These are phyloP conservation scores for Epichloe amarillans DNA, from an alignment of 2,329 filamentous ascomycete genomes.

Conservation along the genomic window DNA sequence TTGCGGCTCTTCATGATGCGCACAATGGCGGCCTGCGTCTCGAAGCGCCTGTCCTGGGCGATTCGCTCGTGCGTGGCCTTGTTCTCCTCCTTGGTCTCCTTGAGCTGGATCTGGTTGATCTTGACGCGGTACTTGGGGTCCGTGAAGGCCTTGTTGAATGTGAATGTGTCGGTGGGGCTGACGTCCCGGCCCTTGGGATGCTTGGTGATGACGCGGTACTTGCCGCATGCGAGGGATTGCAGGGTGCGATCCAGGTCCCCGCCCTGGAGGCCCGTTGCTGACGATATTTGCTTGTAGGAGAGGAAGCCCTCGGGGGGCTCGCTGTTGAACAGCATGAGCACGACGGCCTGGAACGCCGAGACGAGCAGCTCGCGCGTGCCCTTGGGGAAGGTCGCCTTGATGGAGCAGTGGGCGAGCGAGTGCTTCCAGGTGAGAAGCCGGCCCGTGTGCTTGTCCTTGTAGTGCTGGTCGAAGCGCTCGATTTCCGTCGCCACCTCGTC, in stretches of 20 bases:
- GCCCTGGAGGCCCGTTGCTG: slow-evolving; percentile 61
- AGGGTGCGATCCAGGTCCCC: slow-evolving; percentile 77
- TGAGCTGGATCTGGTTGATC: slow-evolving; percentile 97
- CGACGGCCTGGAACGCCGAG: slow-evolving; percentile 81
- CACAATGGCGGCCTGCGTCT: slow-evolving; percentile 94
- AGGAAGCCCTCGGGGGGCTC: slow-evolving; percentile 46
- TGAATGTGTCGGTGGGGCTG: slow-evolving; percentile 65
- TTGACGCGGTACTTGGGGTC: slow-evolving; percentile 85
- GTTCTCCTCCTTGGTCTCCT: slow-evolving; percentile 92
- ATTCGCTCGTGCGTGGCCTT: slow-evolving; percentile 86
- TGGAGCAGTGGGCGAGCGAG: slow-evolving; percentile 75
- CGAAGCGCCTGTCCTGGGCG: slow-evolving; percentile 78
- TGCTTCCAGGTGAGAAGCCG: slow-evolving; percentile 86
- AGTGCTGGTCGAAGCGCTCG: slow-evolving; percentile 70
- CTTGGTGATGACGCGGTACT: slow-evolving; percentile 72
- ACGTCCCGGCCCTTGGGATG: slow-evolving; percentile 77
- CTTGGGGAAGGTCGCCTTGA: slow-evolving; percentile 68
- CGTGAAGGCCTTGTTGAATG: slow-evolving; percentile 62
- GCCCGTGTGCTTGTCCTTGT: slow-evolving; percentile 80
- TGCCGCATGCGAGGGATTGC: slow-evolving; percentile 88
- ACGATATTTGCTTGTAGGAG: slow-evolving; percentile 61
- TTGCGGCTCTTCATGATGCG: slow-evolving; percentile 94
- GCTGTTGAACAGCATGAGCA: slow-evolving; percentile 81
- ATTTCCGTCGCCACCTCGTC: slow-evolving; percentile 62
- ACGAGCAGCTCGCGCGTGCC: slow-evolving; percentile 81